These are phyloP conservation scores for Amoebophrya sp. DNA, from an alignment of 169 alveolate genomes.

Conservation along the genomic window DNA sequence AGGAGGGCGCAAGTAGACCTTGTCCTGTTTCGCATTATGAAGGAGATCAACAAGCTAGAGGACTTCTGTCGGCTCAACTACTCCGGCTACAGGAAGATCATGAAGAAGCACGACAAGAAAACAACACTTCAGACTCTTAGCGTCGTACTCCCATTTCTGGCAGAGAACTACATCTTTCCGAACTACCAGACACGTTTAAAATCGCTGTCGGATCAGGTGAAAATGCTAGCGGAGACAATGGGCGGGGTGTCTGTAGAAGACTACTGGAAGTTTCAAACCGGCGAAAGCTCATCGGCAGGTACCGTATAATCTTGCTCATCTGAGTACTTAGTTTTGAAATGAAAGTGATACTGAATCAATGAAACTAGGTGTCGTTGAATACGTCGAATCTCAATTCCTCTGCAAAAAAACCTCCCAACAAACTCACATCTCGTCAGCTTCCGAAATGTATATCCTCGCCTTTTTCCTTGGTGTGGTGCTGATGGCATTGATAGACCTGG, in stretches of 20 bases:
- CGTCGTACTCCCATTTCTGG: neutral
- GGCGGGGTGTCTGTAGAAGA: neutral
- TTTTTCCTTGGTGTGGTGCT: neutral
- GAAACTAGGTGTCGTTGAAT: no score
- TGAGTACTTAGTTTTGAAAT: no score
- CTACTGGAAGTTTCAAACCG: neutral
- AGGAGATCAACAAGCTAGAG: neutral
- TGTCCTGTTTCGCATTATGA: neutral
- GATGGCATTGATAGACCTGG: neutral
- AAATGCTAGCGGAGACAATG: neutral
- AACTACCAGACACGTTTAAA: neutral
- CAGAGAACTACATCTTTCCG: slow-evolving; percentile 14
- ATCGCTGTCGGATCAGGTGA: neutral
- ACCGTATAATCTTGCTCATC: no score
- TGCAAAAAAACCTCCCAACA: no score
- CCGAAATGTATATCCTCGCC: neutral
- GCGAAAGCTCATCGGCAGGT: no score
- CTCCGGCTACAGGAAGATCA: neutral
- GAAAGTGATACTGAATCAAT: no score
- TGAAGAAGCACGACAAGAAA: slow-evolving; percentile 21
- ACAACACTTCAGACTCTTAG: neutral
- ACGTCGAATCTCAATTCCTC: no score
- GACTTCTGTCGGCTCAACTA: slow-evolving; percentile 9
- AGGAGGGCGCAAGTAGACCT: neutral
- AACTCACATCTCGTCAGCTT: no score